A percentile compares a stretch with the other conserved stretches of the same genome.
These are phyloP conservation scores for Lactarius psammicola DNA, from an alignment of 768 basidiomycete genomes.

Conservation along the genomic window DNA sequence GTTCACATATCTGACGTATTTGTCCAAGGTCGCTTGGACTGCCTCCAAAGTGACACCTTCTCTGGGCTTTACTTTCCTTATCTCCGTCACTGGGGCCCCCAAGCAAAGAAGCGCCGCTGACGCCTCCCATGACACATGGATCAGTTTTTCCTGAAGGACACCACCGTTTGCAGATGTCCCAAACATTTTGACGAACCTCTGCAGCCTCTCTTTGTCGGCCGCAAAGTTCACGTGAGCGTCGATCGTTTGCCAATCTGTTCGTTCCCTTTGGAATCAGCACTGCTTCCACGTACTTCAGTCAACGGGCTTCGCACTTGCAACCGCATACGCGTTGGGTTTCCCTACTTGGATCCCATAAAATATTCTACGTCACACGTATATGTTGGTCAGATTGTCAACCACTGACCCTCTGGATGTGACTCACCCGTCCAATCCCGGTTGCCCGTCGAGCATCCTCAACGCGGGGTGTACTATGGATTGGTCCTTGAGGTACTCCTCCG, in stretches of 20 bases:
- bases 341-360: slow-evolving; percentile 10
- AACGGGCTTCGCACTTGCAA: slow-evolving; percentile 1
- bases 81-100: slow-evolving; percentile 9
- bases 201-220: not conserved
- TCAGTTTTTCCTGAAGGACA: slow-evolving; percentile 1
- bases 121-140: slow-evolving; percentile 9
- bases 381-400: not conserved
- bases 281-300: not conserved
- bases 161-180: slow-evolving; percentile 7
- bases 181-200: slow-evolving; percentile 12
- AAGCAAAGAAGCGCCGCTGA: slow-evolving; percentile 10
- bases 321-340: slow-evolving; percentile 8
- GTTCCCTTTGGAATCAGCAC: not conserved
- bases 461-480: slow-evolving; percentile 4
- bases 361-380: not conserved
- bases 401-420: not conserved
- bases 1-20: slow-evolving; percentile 11
- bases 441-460: slow-evolving; percentile 1
- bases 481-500: slow-evolving; percentile 17
- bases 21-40: slow-evolving; percentile 2
- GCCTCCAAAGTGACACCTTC: not conserved
- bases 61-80: slow-evolving; percentile 9
- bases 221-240: slow-evolving; percentile 4
- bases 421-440: slow-evolving; percentile 9
- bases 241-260: slow-evolving; percentile 13